A percentile compares a stretch with the other conserved stretches of the same genome.
These are phyloP conservation scores for Schizophyllum commune DNA, from an alignment of 1,284 basidiomycete species.

Conservation along the genomic window DNA sequence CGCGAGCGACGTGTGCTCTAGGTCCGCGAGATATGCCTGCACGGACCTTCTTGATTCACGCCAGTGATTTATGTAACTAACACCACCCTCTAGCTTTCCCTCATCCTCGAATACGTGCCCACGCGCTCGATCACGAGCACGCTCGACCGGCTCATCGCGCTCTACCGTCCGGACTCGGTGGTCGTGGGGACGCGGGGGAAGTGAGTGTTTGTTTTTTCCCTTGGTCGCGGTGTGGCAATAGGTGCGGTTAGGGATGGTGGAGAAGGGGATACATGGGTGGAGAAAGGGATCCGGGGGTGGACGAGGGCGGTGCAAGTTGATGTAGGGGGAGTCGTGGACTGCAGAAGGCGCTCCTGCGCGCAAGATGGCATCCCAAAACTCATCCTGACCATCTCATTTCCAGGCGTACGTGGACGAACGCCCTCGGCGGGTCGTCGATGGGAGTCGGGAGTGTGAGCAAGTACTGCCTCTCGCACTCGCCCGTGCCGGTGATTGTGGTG, in stretches of 20 bases:
- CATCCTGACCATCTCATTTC: too few species aligned
- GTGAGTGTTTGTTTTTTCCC: constrained; percentile 22
- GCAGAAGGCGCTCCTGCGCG: too few species aligned
- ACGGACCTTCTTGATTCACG: too few species aligned
- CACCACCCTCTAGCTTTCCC: constrained; percentile 66
- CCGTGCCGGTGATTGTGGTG: constrained; percentile 90
- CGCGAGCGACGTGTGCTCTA: too few species aligned
- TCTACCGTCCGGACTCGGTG: constrained; percentile 92
- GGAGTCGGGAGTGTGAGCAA: constrained; percentile 63
- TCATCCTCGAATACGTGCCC: constrained; percentile 92
- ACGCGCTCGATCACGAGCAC: constrained; percentile 79
- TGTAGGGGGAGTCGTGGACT: too few species aligned
- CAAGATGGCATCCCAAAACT: too few species aligned
- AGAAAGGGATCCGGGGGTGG: too few species aligned
- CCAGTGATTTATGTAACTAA: too few species aligned
- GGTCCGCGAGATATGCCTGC: too few species aligned
- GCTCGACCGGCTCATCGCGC: constrained; percentile 86
- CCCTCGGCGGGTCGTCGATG: background rate
- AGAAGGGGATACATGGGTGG: constrained; percentile 20
- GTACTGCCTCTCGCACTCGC: constrained; percentile 85
- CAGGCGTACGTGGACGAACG: background rate
- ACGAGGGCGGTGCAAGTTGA: too few species aligned
- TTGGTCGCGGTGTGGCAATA: background rate
- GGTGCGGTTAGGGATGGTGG: constrained; percentile 36
- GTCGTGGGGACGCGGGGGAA: constrained; percentile 89